Evolutionary conservation across 345 rosid genomes (phyloP).

Genomic region (Turnera subulata): DNA sequence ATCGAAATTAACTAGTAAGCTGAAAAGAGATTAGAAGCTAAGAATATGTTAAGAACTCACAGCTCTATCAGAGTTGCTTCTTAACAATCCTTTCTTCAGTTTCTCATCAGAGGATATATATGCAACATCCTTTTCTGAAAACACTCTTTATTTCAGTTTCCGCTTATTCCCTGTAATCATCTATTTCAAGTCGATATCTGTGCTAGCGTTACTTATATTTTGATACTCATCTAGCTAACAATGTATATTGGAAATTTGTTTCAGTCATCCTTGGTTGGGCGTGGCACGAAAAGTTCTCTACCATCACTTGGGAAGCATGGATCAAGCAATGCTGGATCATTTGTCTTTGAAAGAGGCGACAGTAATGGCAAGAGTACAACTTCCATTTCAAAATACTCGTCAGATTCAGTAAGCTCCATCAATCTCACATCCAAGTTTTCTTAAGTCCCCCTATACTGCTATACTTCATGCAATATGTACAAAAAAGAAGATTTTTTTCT

Average conservation of each 20-base stretch:
- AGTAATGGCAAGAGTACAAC: constrained; percentile 49
- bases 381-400: constrained; percentile 49
- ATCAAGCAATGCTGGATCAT: constrained; percentile 52
- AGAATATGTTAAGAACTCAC: constrained; percentile 44
- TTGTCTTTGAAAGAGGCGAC: constrained; percentile 79
- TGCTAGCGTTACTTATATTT: background rate
- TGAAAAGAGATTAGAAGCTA: background rate
- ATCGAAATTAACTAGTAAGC: background rate
- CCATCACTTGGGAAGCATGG: constrained; percentile 58
- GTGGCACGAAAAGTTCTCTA: constrained; percentile 44
- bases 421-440: no score
- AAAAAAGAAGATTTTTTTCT: no score
- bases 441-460: no score
- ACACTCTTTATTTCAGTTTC: background rate
- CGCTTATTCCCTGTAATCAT: background rate
- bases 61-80: constrained; percentile 46
- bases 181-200: background rate
- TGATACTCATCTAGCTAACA: background rate
- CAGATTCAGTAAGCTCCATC: constrained; percentile 45
- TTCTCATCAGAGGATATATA: constrained; percentile 86
- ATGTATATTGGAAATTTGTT: constrained; percentile 23
- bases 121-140: constrained; percentile 65
- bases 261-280: constrained; percentile 84
- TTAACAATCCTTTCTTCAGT: constrained; percentile 45
- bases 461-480: no score